Evolutionary conservation across 2,329 filamentous ascomycete genomes (phyloP).

Genomic region (Neonectria sp.): DNA sequence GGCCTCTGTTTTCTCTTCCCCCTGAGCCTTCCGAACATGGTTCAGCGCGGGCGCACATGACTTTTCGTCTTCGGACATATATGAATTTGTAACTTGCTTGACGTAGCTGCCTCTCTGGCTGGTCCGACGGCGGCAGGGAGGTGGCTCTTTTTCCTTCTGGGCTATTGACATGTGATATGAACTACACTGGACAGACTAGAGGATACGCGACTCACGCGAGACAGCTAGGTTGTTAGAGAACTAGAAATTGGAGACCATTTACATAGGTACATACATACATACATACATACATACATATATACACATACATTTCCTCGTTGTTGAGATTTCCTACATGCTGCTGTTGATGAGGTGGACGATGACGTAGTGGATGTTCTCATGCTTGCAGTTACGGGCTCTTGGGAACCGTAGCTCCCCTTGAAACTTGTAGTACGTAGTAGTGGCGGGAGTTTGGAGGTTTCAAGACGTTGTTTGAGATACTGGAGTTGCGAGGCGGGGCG

Average conservation of each 20-base stretch:
- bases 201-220: constrained; percentile 7
- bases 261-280: constrained; percentile 5
- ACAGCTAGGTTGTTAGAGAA: constrained; percentile 3
- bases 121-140: constrained; percentile 6
- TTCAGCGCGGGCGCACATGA: background rate
- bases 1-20: constrained; percentile 6
- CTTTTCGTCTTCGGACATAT: constrained; percentile 12
- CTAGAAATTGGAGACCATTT: constrained; percentile 19
- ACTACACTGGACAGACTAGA: constrained; percentile 18
- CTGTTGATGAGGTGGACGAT: background rate
- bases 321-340: background rate
- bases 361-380: background rate
- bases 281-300: background rate
- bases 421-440: no score
- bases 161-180: constrained; percentile 27
- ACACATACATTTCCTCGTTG: background rate
- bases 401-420: background rate
- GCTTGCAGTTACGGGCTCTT: background rate
- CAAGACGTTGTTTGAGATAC: no score
- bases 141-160: constrained; percentile 14
- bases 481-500: no score
- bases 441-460: no score
- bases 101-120: constrained; percentile 23
- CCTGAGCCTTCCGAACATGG: background rate
- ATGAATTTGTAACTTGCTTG: constrained; percentile 20